Conservation (phyloP, 2,329 filamentous ascomycete genomes). For the Aspergillus pseudoterreus region DNA sequence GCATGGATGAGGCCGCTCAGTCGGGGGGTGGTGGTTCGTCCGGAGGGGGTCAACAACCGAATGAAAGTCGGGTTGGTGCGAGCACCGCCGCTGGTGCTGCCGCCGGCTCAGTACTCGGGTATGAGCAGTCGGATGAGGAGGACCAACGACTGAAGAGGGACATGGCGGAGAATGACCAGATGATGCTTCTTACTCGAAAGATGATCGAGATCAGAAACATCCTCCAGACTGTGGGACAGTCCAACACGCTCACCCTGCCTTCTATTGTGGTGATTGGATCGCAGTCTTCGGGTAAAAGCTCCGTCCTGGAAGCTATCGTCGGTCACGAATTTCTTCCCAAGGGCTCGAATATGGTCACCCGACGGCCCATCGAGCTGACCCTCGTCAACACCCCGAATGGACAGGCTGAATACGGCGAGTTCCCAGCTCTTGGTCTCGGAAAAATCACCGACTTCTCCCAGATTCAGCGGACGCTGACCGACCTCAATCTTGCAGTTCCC, state of each 20-base stretch:
- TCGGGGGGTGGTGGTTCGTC: constrained; percentile 43
- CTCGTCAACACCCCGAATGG: constrained; percentile 91
- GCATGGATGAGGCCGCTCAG: constrained; percentile 58
- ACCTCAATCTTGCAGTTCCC: constrained; percentile 89
- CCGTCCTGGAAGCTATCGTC: constrained; percentile 92
- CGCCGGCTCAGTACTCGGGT: constrained; percentile 73
- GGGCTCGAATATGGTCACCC: constrained; percentile 97
- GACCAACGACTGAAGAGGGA: constrained; percentile 60
- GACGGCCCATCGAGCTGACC: constrained; percentile 91
- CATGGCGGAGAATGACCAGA: constrained; percentile 85
- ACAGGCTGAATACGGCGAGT: constrained; percentile 88
- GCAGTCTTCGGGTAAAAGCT: constrained; percentile 97
- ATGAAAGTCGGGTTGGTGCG: constrained; percentile 52
- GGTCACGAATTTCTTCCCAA: constrained; percentile 97
- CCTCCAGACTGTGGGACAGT: constrained; percentile 86
- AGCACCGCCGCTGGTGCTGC: constrained; percentile 65
- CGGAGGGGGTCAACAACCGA: constrained; percentile 46
- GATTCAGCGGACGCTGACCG: constrained; percentile 89
- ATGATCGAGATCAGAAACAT: constrained; percentile 99
- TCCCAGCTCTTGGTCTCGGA: constrained; percentile 83
- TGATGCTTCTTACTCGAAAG: constrained; percentile 98
- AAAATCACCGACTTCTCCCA: constrained; percentile 80
- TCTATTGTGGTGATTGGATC: constrained; percentile 99
- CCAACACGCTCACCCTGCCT: constrained; percentile 78
- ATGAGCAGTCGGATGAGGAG: constrained; percentile 61